phyloP scores from a whole-genome alignment of 768 basidiomycete genomes.

The Suillus americanus region DNA sequence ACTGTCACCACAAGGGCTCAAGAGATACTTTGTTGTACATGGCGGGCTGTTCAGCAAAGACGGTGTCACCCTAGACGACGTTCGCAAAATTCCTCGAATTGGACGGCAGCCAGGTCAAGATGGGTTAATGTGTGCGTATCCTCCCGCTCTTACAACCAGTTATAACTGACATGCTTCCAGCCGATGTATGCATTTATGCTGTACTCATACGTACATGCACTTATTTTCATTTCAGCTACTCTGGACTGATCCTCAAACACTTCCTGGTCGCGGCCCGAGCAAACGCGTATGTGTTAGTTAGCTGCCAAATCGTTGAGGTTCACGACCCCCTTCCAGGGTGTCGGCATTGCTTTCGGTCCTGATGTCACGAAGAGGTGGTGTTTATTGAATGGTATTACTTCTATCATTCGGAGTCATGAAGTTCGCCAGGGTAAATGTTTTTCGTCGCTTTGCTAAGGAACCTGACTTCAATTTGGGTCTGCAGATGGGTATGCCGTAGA shows the following conservation, averaged over 20 bases:
- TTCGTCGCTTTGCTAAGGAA: not conserved
- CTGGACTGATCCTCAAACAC: slow-evolving; percentile 95
- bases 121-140: slow-evolving; percentile 84
- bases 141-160: slow-evolving; percentile 1
- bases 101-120: slow-evolving; percentile 92
- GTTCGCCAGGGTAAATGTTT: slow-evolving; percentile 75
- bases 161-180: slow-evolving; percentile 33
- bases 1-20: slow-evolving; percentile 76
- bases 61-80: slow-evolving; percentile 90
- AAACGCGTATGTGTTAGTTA: slow-evolving; percentile 68
- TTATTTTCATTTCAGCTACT: slow-evolving; percentile 54
- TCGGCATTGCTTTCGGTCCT: slow-evolving; percentile 94
- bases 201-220: not conserved
- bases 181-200: slow-evolving; percentile 50
- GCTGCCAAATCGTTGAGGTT: slow-evolving; percentile 1
- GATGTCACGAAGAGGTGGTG: slow-evolving; percentile 93
- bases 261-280: slow-evolving; percentile 88
- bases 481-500: slow-evolving; percentile 92
- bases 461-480: slow-evolving; percentile 7
- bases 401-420: slow-evolving; percentile 94
- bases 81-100: slow-evolving; percentile 83
- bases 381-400: slow-evolving; percentile 79
- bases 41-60: slow-evolving; percentile 97
- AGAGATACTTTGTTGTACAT: slow-evolving; percentile 93
- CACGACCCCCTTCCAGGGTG: slow-evolving; percentile 56